These are phyloP conservation scores for Sugiyamaella marilandica DNA, from an alignment of 805 yeast species.

Conservation along the genomic window DNA sequence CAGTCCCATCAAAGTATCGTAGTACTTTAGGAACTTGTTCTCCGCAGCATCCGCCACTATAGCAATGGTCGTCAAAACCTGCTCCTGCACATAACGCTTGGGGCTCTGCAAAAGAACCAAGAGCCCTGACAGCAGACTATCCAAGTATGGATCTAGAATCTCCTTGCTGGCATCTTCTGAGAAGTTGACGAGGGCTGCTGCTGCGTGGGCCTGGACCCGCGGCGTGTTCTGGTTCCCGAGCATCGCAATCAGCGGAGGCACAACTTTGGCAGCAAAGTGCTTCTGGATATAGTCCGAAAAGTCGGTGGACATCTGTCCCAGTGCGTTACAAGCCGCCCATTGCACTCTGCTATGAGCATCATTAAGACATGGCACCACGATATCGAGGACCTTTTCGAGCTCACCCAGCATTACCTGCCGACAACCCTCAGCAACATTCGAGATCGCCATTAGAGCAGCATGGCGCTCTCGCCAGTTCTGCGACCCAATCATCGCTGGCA, in stretches of 20 bases:
- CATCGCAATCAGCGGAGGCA: slow-evolving; percentile 85
- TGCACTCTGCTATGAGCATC: slow-evolving; percentile 94
- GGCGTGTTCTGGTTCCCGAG: slow-evolving; percentile 63
- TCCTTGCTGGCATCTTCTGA: slow-evolving; percentile 88
- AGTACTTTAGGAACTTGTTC: slow-evolving; percentile 79
- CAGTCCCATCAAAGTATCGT: slow-evolving; percentile 90
- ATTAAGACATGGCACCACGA: slow-evolving; percentile 77
- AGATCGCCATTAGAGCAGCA: slow-evolving; percentile 94
- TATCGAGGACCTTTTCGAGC: slow-evolving; percentile 72
- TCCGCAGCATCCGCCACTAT: slow-evolving; percentile 97
- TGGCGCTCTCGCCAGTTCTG: slow-evolving; percentile 89
- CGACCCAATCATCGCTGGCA: slow-evolving; percentile 78
- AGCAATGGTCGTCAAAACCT: slow-evolving; percentile 93
- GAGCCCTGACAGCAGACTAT: slow-evolving; percentile 67
- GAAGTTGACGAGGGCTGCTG: slow-evolving; percentile 95
- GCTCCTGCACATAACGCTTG: slow-evolving; percentile 92
- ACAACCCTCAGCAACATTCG: slow-evolving; percentile 97
- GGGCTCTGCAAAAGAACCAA: slow-evolving; percentile 76
- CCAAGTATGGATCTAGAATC: slow-evolving; percentile 87
- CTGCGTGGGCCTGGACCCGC: slow-evolving; percentile 96
- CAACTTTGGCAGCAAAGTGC: slow-evolving; percentile 67
- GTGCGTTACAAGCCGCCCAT: slow-evolving; percentile 93
- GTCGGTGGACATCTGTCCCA: slow-evolving; percentile 96
- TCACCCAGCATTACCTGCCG: slow-evolving; percentile 79
- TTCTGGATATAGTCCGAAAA: slow-evolving; percentile 86